Percentiles rank a stretch among this genome's conserved stretches.
phyloP scores from a whole-genome alignment of 1,139 yeast genomes.

The Pichia sp. region DNA sequence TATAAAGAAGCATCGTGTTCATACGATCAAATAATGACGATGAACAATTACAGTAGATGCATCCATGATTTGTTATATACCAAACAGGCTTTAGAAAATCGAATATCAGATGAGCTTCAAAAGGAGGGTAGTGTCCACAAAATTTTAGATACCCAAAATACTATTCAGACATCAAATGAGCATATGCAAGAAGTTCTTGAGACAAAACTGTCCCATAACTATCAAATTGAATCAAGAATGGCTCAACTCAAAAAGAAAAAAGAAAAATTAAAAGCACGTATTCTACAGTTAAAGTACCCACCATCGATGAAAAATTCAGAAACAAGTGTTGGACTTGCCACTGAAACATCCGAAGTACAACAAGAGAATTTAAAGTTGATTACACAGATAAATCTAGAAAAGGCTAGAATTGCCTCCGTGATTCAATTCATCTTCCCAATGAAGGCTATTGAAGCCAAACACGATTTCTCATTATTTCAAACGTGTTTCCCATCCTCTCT shows the following conservation, averaged over 20 bases:
- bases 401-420: conserved; percentile 18
- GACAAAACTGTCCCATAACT: conserved; percentile 1
- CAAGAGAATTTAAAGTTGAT: neutral
- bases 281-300: conserved; percentile 2
- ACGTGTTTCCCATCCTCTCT: conserved; percentile 25
- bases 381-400: conserved; percentile 16
- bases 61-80: conserved; percentile 36
- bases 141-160: neutral
- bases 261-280: neutral
- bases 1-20: conserved; percentile 29
- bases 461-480: conserved; percentile 37
- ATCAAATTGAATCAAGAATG: conserved; percentile 1
- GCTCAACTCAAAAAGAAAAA: neutral
- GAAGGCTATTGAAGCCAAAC: conserved; percentile 17
- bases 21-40: conserved; percentile 44
- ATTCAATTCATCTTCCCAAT: conserved; percentile 22
- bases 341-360: conserved; percentile 2
- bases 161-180: neutral
- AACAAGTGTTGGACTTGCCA: neutral
- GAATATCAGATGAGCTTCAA: conserved; percentile 5
- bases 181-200: conserved; percentile 2
- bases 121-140: neutral
- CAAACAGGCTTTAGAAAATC: conserved; percentile 23
- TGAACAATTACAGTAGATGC: conserved; percentile 43
- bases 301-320: neutral